Evolutionary conservation across 1,284 basidiomycete genomes (phyloP), one percentile per base, ranked within the genome.

Genomic region (Boletus smithii): DNA sequence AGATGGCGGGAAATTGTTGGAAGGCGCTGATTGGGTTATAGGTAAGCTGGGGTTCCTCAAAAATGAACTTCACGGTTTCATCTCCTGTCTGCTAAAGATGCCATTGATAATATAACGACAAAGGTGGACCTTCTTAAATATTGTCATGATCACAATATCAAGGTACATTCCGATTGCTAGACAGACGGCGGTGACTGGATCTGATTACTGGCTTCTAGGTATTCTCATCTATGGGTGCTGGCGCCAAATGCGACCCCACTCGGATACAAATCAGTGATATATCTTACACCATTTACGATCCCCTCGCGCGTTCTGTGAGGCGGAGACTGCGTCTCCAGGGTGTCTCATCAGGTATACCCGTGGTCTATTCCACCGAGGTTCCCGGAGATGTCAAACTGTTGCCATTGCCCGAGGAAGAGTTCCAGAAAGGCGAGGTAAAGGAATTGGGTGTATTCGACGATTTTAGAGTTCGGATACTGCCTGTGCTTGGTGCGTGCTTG

Each of bases 191-290:
- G 26, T 24, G 23, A 32, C 37, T 24, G 24, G 49, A 35, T 27
- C 42, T 51, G 26, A 55, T 40, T 27, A 38, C 27, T 40, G 8
- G 32, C 18, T 37, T 38, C 27, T 52, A 88, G 85, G 88, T 97
- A 16, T 97, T 99, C 68, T 91, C 94, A 1, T 93, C 92, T 16
- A 97, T 99, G 92, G 97, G 97, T 34, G 92, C 95, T 1, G 88
- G 95, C n/a, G 91, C 95, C 7, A 99, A 99, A 71, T 80, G 79
- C 51, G 97, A 99, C 66, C 94, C 97, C 0, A 97, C 94, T 5
- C 80, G 94, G 26, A 81, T 99, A 22, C 95, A 98, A 69, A 97
- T 99, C 50, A 87, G 86, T 49, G 95, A 98, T 67, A 93, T 99
- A 56, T 93, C 93, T 2, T 77, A 77, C 51, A 99, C 97, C 0